Evolutionary conservation across 2,329 filamentous ascomycete species (phyloP).

Genomic region (Pseudopithomyces maydicus): DNA sequence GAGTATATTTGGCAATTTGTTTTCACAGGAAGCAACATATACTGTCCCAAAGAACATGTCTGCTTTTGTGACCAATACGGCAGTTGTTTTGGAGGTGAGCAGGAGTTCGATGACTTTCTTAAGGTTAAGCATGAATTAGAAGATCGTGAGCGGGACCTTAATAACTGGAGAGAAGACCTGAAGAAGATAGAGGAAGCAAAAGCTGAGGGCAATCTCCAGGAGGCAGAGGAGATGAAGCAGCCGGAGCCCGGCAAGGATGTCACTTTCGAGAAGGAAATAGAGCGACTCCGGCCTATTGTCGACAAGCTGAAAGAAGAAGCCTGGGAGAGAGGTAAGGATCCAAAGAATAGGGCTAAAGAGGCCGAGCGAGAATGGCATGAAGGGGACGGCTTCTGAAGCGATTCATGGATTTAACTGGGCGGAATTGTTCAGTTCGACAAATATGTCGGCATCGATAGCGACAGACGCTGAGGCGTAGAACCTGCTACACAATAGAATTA

Average conservation of each 20-base stretch:
- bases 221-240: slow-evolving; percentile 35
- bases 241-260: slow-evolving; percentile 51
- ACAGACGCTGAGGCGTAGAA: too few relatives aligned
- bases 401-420: neutral
- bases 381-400: slow-evolving; percentile 59
- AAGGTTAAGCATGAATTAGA: slow-evolving; percentile 51
- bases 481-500: too few relatives aligned
- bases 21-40: slow-evolving; percentile 58
- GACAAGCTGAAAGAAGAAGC: slow-evolving; percentile 51
- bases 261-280: slow-evolving; percentile 52
- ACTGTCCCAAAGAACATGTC: slow-evolving; percentile 58
- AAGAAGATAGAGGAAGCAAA: slow-evolving; percentile 43
- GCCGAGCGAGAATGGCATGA: slow-evolving; percentile 60
- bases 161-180: slow-evolving; percentile 49
- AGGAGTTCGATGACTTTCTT: slow-evolving; percentile 56
- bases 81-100: slow-evolving; percentile 61
- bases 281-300: slow-evolving; percentile 50
- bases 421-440: too few relatives aligned
- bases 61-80: slow-evolving; percentile 71
- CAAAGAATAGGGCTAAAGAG: slow-evolving; percentile 57
- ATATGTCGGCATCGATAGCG: too few relatives aligned
- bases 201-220: slow-evolving; percentile 41
- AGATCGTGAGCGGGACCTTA: slow-evolving; percentile 49
- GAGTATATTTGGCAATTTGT: slow-evolving; percentile 70
- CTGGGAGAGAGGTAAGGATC: slow-evolving; percentile 56